phyloP scores from a whole-genome alignment of 2,329 filamentous ascomycete species.

The Curvularia sp. region DNA sequence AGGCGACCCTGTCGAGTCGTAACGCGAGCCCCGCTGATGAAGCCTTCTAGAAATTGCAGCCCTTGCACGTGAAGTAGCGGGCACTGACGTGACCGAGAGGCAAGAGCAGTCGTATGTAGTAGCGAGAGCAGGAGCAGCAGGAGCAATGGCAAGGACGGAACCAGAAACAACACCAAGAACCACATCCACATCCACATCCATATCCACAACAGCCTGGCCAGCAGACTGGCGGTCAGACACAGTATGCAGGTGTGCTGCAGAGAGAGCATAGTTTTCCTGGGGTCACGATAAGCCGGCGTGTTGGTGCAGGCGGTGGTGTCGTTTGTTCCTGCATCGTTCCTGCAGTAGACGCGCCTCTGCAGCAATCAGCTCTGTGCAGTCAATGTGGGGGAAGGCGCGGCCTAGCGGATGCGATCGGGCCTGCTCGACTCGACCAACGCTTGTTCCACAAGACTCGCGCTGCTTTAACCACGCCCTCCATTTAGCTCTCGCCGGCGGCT shows the following conservation, averaged over 20 bases:
- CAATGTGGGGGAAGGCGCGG: conserved; percentile 41
- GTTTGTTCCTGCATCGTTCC: conserved; percentile 45
- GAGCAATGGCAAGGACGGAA: too few species aligned
- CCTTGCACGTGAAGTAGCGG: conserved; percentile 19
- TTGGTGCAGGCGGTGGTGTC: conserved; percentile 5
- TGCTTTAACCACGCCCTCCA: conserved; percentile 24
- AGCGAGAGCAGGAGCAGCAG: neutral
- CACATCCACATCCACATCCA: neutral
- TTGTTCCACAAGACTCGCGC: conserved; percentile 35
- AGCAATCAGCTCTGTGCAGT: conserved; percentile 33
- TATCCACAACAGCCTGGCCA: too few species aligned
- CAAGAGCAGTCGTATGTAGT: conserved; percentile 12
- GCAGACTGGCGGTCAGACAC: neutral
- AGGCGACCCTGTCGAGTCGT: conserved; percentile 36
- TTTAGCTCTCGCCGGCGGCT: conserved; percentile 34
- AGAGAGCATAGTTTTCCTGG: conserved; percentile 17
- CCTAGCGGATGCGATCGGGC: conserved; percentile 36
- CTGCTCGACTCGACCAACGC: conserved; percentile 34
- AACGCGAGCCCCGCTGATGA: conserved; percentile 36
- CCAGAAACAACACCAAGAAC: neutral
- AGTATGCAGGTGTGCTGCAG: conserved; percentile 12
- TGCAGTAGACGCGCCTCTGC: conserved; percentile 49
- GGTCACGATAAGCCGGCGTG: neutral
- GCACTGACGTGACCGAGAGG: too few species aligned
- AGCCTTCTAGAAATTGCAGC: conserved; percentile 44